phyloP scores from a whole-genome alignment of 2,329 filamentous ascomycete species.

The Ophiocordyceps camponoti-saundersi region DNA sequence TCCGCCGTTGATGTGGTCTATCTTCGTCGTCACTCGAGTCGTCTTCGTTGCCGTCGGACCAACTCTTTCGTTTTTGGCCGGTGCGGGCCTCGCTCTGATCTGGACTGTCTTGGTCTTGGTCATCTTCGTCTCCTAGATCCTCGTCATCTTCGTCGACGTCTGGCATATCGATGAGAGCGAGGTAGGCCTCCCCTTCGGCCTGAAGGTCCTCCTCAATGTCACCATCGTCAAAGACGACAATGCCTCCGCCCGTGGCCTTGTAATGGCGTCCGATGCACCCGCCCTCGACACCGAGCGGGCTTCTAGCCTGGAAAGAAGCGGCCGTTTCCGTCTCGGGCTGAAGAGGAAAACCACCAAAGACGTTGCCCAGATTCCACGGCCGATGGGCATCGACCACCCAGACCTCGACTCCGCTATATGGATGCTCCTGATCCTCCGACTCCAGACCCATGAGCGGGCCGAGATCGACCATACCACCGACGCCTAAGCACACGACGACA shows the following conservation, averaged over 20 bases:
- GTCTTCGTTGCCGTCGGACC: conserved; percentile 53
- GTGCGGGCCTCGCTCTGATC: conserved; percentile 20
- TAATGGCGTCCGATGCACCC: conserved; percentile 59
- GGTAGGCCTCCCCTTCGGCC: conserved; percentile 64
- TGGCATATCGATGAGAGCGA: conserved; percentile 78
- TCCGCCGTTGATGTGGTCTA: conserved; percentile 60
- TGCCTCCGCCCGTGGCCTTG: conserved; percentile 64
- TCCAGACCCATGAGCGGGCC: conserved; percentile 59
- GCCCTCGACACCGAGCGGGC: conserved; percentile 49
- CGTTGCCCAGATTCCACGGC: conserved; percentile 88
- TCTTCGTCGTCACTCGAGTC: conserved; percentile 58
- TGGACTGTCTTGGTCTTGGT: conserved; percentile 30
- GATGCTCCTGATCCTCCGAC: conserved; percentile 44
- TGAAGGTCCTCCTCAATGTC: conserved; percentile 75
- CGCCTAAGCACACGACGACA: conserved; percentile 79
- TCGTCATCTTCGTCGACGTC: conserved; percentile 67
- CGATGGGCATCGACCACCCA: conserved; percentile 87
- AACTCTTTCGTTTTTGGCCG: conserved; percentile 65
- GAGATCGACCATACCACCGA: conserved; percentile 82
- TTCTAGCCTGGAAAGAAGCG: conserved; percentile 29
- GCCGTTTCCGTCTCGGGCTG: conserved; percentile 31
- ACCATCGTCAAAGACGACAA: conserved; percentile 90
- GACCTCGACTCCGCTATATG: conserved; percentile 74
- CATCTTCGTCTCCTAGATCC: conserved; percentile 54
- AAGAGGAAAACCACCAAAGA: conserved; percentile 61